A percentile compares a stretch with the other conserved stretches of the same genome.
These are phyloP conservation scores for Lactarius pseudohatsudake DNA, from an alignment of 768 basidiomycete species.

Conservation along the genomic window DNA sequence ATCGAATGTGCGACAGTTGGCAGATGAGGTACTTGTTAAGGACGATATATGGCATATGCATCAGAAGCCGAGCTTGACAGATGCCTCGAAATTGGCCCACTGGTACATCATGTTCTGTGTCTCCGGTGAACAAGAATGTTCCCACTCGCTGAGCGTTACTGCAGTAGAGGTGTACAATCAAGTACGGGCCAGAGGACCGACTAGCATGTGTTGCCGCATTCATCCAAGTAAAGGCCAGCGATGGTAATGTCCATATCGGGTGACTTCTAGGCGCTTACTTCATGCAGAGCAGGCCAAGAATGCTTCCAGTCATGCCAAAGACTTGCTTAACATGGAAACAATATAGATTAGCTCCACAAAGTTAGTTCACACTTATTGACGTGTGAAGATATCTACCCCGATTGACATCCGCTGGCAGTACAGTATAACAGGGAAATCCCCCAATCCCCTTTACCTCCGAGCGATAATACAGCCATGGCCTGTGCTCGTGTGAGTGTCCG, in stretches of 20 bases:
- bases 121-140: not conserved
- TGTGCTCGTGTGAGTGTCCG: not conserved
- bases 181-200: not conserved
- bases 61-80: not conserved
- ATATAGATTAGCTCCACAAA: not conserved
- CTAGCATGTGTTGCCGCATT: not conserved
- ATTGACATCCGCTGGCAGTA: not conserved
- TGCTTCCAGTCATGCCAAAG: not conserved
- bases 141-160: not conserved
- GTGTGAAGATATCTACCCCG: not conserved
- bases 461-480: not conserved
- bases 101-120: not conserved
- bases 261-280: not conserved
- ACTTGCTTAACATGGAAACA: not conserved
- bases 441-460: not conserved
- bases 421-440: not conserved
- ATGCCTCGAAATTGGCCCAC: not conserved
- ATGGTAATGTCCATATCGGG: not conserved
- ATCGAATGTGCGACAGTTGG: not conserved
- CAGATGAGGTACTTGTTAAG: not conserved
- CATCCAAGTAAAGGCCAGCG: not conserved
- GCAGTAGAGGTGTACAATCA: not conserved
- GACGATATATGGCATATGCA: not conserved
- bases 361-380: not conserved
- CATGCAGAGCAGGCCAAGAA: not conserved